These are phyloP conservation scores for Microdochium paspali DNA, from an alignment of 2,329 filamentous ascomycete species.

Conservation along the genomic window DNA sequence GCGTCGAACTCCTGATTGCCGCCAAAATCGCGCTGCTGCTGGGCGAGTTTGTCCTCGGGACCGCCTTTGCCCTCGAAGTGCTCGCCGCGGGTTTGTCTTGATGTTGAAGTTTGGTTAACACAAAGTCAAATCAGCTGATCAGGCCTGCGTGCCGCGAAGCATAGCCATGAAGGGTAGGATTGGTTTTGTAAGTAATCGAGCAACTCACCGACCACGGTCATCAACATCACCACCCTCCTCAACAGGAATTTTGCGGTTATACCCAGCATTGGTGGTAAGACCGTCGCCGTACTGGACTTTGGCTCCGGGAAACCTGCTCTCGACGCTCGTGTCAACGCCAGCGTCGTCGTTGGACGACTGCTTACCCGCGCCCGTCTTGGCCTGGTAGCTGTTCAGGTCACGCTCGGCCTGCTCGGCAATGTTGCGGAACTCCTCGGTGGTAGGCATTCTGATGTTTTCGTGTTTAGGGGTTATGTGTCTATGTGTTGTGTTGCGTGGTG, in stretches of 20 bases:
- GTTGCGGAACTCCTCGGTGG: slow-evolving; percentile 27
- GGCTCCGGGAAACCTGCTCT: slow-evolving; percentile 32
- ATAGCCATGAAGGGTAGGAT: too few relatives aligned
- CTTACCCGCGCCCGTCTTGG: slow-evolving; percentile 34
- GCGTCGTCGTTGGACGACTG: slow-evolving; percentile 27
- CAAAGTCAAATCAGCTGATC: too few relatives aligned
- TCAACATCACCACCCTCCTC: slow-evolving; percentile 34
- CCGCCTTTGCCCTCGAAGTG: slow-evolving; percentile 34
- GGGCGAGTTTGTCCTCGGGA: slow-evolving; percentile 27
- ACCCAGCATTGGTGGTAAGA: slow-evolving; percentile 32
- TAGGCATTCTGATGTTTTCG: too few relatives aligned
- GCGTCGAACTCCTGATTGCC: slow-evolving; percentile 24
- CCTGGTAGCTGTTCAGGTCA: slow-evolving; percentile 36
- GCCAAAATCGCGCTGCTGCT: slow-evolving; percentile 17
- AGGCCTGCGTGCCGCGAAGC: too few relatives aligned
- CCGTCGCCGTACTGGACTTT: slow-evolving; percentile 30
- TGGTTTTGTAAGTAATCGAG: too few relatives aligned
- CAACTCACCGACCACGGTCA: slow-evolving; percentile 33
- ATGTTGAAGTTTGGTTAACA: too few relatives aligned
- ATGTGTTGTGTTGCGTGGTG: too few relatives aligned
- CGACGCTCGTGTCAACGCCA: slow-evolving; percentile 29
- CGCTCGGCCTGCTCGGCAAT: slow-evolving; percentile 35
- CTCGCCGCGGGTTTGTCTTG: slow-evolving; percentile 31
- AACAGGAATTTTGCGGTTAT: slow-evolving; percentile 34
- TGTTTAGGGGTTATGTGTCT: too few relatives aligned